Evolutionary conservation across 768 basidiomycete species (phyloP).

Genomic region (Panus rudis): DNA sequence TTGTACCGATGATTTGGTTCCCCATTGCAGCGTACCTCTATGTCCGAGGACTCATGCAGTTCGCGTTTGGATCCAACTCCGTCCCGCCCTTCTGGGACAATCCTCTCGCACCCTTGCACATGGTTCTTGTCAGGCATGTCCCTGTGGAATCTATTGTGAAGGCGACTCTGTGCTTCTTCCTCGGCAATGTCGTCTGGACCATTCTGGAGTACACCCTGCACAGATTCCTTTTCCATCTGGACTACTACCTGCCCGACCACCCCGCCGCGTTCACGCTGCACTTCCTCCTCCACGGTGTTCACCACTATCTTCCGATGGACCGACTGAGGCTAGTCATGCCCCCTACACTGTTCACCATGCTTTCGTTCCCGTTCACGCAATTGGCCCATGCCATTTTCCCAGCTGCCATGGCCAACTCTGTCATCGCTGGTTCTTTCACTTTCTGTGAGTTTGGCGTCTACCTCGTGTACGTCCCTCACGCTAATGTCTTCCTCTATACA

Average conservation of each 20-base stretch:
- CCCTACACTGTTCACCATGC: slow-evolving; percentile 66
- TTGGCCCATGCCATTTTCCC: slow-evolving; percentile 84
- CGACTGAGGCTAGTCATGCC: slow-evolving; percentile 97
- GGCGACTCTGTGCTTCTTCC: slow-evolving; percentile 61
- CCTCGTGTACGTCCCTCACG: neutral
- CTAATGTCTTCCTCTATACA: slow-evolving; percentile 22
- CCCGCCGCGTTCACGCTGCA: slow-evolving; percentile 78
- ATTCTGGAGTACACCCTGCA: slow-evolving; percentile 89
- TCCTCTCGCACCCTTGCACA: slow-evolving; percentile 47
- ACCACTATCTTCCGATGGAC: slow-evolving; percentile 98
- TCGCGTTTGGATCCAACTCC: slow-evolving; percentile 46
- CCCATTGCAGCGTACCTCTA: slow-evolving; percentile 81
- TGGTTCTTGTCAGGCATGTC: slow-evolving; percentile 33
- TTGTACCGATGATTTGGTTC: slow-evolving; percentile 86
- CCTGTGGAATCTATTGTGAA: slow-evolving; percentile 47
- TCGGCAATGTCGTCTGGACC: slow-evolving; percentile 91
- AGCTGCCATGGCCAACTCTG: slow-evolving; percentile 77
- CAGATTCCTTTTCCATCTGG: slow-evolving; percentile 96
- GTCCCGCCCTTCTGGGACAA: slow-evolving; percentile 56
- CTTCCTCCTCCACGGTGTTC: slow-evolving; percentile 91
- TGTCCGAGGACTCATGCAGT: slow-evolving; percentile 77
- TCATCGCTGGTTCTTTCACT: slow-evolving; percentile 72
- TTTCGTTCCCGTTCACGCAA: slow-evolving; percentile 82
- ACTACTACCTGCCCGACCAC: slow-evolving; percentile 77
- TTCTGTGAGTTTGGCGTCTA: slow-evolving; percentile 49